Percentiles rank a stretch among this genome's conserved stretches.
phyloP scores from a whole-genome alignment of 805 yeast genomes.

The Teunomyces kruisii region DNA sequence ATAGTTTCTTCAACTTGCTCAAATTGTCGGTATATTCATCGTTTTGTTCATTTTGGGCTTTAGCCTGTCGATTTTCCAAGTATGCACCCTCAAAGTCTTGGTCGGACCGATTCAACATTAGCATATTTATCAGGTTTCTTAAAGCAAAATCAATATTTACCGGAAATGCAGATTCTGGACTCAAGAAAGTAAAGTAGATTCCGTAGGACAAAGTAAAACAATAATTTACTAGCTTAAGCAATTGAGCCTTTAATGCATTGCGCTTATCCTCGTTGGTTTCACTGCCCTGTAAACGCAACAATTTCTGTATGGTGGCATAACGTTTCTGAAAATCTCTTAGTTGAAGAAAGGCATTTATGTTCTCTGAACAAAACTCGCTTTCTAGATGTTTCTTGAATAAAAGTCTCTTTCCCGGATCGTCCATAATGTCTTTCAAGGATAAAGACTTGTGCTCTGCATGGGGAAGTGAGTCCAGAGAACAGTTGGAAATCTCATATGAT shows the following conservation, averaged over 20 bases:
- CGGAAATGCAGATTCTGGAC: slow-evolving; percentile 65
- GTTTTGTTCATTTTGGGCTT: slow-evolving; percentile 2
- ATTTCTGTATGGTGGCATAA: slow-evolving; percentile 41
- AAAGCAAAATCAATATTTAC: slow-evolving; percentile 64
- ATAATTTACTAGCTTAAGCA: slow-evolving; percentile 42
- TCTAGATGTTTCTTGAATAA: slow-evolving; percentile 66
- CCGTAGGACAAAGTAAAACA: slow-evolving; percentile 62
- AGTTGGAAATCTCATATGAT: background rate
- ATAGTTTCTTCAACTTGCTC: slow-evolving; percentile 13
- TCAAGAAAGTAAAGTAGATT: slow-evolving; percentile 64
- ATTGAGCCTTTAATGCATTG: slow-evolving; percentile 15
- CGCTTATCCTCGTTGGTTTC: slow-evolving; percentile 4
- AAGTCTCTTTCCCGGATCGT: slow-evolving; percentile 75
- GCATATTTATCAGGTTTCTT: slow-evolving; percentile 39
- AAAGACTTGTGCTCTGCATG: background rate
- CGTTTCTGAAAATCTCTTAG: slow-evolving; percentile 52
- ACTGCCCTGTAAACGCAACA: slow-evolving; percentile 19
- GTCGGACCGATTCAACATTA: slow-evolving; percentile 13
- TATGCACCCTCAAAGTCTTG: background rate
- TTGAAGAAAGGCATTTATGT: slow-evolving; percentile 67
- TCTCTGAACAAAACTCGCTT: slow-evolving; percentile 69
- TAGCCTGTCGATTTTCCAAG: slow-evolving; percentile 8
- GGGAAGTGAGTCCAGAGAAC: background rate
- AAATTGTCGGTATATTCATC: background rate
- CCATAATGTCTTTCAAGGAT: slow-evolving; percentile 44